Evolutionary conservation across 2,329 filamentous ascomycete genomes (phyloP), one percentile per base, ranked within the genome.

Genomic region (Colletotrichum acutatum): DNA sequence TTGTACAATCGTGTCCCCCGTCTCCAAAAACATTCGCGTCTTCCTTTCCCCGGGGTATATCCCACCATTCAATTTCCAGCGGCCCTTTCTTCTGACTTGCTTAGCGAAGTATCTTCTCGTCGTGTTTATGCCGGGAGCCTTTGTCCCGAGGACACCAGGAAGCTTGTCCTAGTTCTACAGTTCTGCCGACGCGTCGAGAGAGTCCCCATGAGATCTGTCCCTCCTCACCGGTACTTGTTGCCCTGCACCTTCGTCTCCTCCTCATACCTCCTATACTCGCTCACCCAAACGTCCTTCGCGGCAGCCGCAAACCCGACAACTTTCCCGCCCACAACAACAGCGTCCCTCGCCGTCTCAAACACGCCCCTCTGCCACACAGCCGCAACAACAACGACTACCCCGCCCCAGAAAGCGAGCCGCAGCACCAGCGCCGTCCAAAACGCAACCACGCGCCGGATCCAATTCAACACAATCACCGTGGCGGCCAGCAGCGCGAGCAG

Each of bases 361-460:
- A 92, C 80, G 0, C 95, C 92, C 2, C 94, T 85, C 78, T 91
- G 90, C 81, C 88, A 93, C 4, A 92, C 85, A 73, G 88, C 86
- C 22, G 91, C 84, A 0, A 86, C 86, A 0, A 91, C 54, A 0
- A 86, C 85, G 5, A 87, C 83, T 2, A 95, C 76, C 2, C 84
- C 80, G 1, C 87, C 88, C 90, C 91, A 97, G 75, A 95, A 90
- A 1, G 89, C 80, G 54, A 95, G 76, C 28, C 88, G 84, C 75
- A 94, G 81, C 12, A 87, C 86, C 68, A 97, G 79, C n/a, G 89
- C 85, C 65, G 95, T 89, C 90, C 94, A 95, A 85, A 92, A 97
- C 79, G 95, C 84, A 71, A 97, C 86, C 24, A 94, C 84, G 73
- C 94, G 89, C 74, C 91, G 90, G 22, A 95, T 84, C 84, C 93